Conservation (phyloP, 1,284 basidiomycete genomes). For the Sparassis latifolia region DNA sequence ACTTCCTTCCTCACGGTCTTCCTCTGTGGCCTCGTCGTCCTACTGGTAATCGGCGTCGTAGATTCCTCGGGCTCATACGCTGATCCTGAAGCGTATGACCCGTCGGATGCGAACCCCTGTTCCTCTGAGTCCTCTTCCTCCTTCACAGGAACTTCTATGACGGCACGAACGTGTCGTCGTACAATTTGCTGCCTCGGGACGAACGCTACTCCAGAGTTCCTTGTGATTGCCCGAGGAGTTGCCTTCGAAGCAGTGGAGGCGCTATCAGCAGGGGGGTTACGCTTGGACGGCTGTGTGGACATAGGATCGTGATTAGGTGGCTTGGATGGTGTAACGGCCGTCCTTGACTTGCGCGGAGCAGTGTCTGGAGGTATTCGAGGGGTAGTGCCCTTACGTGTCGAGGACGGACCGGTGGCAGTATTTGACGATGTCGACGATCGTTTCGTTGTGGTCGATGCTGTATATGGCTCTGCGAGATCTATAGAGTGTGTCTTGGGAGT, state of each 20-base stretch:
- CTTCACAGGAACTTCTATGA: slow-evolving; percentile 38
- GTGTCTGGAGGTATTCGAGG: background rate
- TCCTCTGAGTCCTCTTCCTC: slow-evolving; percentile 30
- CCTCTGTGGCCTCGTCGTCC: slow-evolving; percentile 3
- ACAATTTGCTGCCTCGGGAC: slow-evolving; percentile 15
- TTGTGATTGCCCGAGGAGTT: background rate
- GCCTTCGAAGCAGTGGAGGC: background rate
- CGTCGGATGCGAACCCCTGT: slow-evolving; percentile 11
- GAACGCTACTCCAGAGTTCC: no score
- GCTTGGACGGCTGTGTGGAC: no score
- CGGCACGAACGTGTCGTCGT: slow-evolving; percentile 38
- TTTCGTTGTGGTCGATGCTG: slow-evolving; percentile 16
- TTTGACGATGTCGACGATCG: slow-evolving; percentile 19
- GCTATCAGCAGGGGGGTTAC: no score
- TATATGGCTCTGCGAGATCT: slow-evolving; percentile 13
- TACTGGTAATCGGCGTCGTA: slow-evolving; percentile 1
- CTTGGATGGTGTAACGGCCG: background rate
- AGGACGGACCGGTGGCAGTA: slow-evolving; percentile 2
- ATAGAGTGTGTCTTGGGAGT: slow-evolving; percentile 13
- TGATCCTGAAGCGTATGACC: slow-evolving; percentile 13
- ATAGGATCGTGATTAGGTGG: background rate
- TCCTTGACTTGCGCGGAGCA: no score
- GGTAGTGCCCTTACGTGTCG: slow-evolving; percentile 2
- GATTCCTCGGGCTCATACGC: slow-evolving; percentile 15
- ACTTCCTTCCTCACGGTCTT: slow-evolving; percentile 2